Percentiles rank a stretch among this genome's conserved stretches.
These are phyloP conservation scores for Alternaria ventricosa DNA, from an alignment of 2,329 filamentous ascomycete species.

Conservation along the genomic window DNA sequence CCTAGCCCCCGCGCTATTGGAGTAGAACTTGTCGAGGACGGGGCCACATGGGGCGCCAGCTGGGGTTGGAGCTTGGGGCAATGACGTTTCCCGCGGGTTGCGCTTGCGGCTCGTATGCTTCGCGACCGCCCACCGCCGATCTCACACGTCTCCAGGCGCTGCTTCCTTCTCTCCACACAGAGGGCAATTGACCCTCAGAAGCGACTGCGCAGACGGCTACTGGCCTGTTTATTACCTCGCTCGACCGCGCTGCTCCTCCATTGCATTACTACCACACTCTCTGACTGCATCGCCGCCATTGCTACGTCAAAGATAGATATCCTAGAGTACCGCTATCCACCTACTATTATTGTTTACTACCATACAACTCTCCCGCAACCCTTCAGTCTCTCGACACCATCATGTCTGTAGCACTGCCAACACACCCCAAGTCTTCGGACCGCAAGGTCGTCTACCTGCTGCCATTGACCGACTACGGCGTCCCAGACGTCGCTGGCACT, in stretches of 20 bases:
- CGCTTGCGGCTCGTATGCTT: constrained; percentile 27
- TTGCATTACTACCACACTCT: constrained; percentile 16
- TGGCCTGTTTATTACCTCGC: constrained; percentile 14
- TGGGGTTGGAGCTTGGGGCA: constrained; percentile 25
- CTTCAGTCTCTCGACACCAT: constrained; percentile 8
- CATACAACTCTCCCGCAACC: constrained; percentile 12
- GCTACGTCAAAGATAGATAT: not conserved
- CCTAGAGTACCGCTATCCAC: constrained; percentile 17
- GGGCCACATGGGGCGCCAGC: constrained; percentile 3
- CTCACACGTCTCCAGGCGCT: constrained; percentile 22
- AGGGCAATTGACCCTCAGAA: constrained; percentile 27
- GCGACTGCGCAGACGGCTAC: constrained; percentile 17
- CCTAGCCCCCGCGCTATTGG: constrained; percentile 17
- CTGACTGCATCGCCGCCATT: constrained; percentile 9
- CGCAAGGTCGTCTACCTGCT: constrained; percentile 74
- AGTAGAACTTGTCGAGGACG: constrained; percentile 12
- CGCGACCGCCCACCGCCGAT: constrained; percentile 32
- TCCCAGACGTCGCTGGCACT: constrained; percentile 83
- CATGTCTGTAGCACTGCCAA: constrained; percentile 33
- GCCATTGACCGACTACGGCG: constrained; percentile 89
- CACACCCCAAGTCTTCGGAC: constrained; percentile 17
- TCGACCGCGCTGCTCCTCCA: constrained; percentile 1
- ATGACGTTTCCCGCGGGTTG: constrained; percentile 28
- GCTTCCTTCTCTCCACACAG: constrained; percentile 21
- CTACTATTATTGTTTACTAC: constrained; percentile 24